phyloP scores from a whole-genome alignment of 176 grass and related monocot genomes.

The Carex myosuroides region DNA sequence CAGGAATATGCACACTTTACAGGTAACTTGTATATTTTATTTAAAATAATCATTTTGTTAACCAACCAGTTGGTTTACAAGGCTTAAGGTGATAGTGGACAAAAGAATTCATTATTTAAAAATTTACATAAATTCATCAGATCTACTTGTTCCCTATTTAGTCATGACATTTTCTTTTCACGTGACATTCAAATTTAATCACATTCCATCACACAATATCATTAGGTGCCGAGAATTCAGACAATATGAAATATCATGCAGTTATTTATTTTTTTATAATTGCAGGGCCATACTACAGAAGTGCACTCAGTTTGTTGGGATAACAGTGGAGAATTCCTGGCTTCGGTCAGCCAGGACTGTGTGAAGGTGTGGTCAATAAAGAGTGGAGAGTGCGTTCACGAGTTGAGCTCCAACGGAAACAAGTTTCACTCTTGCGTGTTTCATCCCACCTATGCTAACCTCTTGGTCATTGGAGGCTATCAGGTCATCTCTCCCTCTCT shows the following conservation, averaged over 20 bases:
- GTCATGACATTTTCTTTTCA: neutral
- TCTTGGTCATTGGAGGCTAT: slow-evolving; percentile 90
- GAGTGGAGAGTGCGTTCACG: slow-evolving; percentile 80
- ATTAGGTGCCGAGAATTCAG: neutral
- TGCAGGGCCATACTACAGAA: slow-evolving; percentile 60
- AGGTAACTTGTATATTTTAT: slow-evolving; percentile 30
- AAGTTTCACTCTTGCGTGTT: slow-evolving; percentile 97
- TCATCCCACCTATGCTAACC: slow-evolving; percentile 69
- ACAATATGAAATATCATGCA: neutral
- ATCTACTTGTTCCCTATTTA: neutral
- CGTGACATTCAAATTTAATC: neutral
- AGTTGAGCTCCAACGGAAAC: slow-evolving; percentile 87
- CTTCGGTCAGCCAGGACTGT: slow-evolving; percentile 90
- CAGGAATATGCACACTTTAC: slow-evolving; percentile 54
- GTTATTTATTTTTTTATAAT: slow-evolving; percentile 20
- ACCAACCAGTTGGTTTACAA: neutral
- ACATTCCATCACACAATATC: neutral
- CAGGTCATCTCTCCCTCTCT: slow-evolving; percentile 43
- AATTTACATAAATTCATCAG: neutral
- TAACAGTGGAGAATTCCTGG: slow-evolving; percentile 66
- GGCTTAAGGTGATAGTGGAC: neutral
- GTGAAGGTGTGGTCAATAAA: slow-evolving; percentile 91
- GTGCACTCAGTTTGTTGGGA: slow-evolving; percentile 98
- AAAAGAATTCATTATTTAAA: neutral
- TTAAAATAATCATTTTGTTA: neutral